Evolutionary conservation across 129 eudicot species (phyloP), one percentile per base, ranked within the genome.

Genomic region (Chrysanthemum lavandulifolium): DNA sequence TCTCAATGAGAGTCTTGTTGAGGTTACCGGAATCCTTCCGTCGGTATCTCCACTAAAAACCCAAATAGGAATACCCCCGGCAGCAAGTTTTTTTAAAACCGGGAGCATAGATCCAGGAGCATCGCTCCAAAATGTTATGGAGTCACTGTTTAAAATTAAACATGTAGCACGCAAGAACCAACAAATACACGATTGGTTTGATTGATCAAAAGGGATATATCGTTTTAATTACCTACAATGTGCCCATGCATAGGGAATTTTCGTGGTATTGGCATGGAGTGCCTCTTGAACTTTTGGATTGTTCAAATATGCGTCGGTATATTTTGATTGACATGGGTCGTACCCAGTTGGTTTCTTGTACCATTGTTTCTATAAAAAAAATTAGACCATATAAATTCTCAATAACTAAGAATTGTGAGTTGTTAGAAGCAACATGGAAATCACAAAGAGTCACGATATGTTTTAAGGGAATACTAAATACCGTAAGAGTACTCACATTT

Each of bases 211-310:
- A 67, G 45, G 23, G 74, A 15, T 55, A n/a, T 6, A 2, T 10
- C 0, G 1, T 13, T 16, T 54, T 31, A 23, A 57, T 76, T 91
- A 89, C 98, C 89, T 93, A 86, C 98, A 93, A 51, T 87, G 96
- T 12, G 85, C 64, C 98, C 98, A 93, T 0, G 86, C 81, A 67
- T 93, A 87, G 6, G 89, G 73, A 15, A 93, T 83, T 33, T 83
- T 87, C 7, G 98, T 93, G 71, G 83, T 75, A 79, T 94, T 94
- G 36, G 98, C 97, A 72, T 94, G 98, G 36, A 94, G 86, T 8
- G 98, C 93, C 14, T 61, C 61, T 80, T 94, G 98, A 67, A 94
- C 98, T 12, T 81, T 89, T 3, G 91, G 88, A 57, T 81, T 79
- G 64, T 94, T 94, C 62, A 94, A 1, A 78, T 94, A 94, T 6